Evolutionary conservation across 148 eudicot species (phyloP), one percentile per base, ranked within the genome.

Genomic region (Amaranthus hypochondriacus): DNA sequence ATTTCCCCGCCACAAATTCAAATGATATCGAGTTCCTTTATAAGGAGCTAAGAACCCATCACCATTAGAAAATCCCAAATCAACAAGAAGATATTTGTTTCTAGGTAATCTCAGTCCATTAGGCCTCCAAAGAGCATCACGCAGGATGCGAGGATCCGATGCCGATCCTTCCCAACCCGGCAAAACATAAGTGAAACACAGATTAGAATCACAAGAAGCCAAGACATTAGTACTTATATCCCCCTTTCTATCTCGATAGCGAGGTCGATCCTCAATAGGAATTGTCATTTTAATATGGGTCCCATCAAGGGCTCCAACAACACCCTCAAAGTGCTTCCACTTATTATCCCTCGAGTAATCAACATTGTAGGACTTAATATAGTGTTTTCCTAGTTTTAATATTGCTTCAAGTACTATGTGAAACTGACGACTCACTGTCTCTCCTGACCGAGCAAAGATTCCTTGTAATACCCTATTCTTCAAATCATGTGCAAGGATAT

Each of bases 81-180:
- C 60, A 6, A 56, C 13, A 11, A 56, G 15, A 11, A 59, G 39
- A 28, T 28, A 28, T 28, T 28, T 28, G 39, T 28, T 28, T 28
- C 39, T 28, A 28, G 39, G 39, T 28, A 28, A 28, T 28, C 39
- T 28, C 39, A 28, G 58, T 55, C 11, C 58, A 55, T 55, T 55
- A 55, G 58, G 58, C 63, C 58, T 55, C 12, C 58, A 5, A 7
- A 55, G 14, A 7, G 58, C 58, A 55, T 55, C 11, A 55, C 58
- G 56, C 14, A 67, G 70, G 56, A 67, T n/a, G 5, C 70, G 70
- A 48, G 39, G 46, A 49, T 67, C 70, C 9, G 70, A 48, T 13
- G 70, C 56, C 1, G 55, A 67, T 15, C 70, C 70, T 15, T 67
- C 70, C 56, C 70, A 49, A 48, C 70, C 56, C 8, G 56, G 55